Evolutionary conservation across 2,329 filamentous ascomycete species (phyloP), one percentile per base, ranked within the genome.

Genomic region (Alternaria sp.): DNA sequence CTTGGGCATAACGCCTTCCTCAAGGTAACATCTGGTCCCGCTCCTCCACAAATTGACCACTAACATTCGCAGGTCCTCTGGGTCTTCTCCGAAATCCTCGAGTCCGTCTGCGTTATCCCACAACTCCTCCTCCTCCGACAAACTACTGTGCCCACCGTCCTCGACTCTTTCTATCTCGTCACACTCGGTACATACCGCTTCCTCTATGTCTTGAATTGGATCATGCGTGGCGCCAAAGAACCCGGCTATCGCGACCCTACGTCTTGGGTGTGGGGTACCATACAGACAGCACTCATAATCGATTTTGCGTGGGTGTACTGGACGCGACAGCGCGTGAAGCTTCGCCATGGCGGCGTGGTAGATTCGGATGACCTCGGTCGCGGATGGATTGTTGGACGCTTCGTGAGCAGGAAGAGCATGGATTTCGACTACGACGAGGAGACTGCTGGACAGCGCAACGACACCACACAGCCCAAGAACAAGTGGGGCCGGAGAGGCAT

Each of bases 241-340:
- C 30, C 86, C 0, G 77, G 81, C 42, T 81, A 84, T 64, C 88
- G 89, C 62, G 90, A 94, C 69, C 84, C 88, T 4, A 87, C 94
- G 9, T 89, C 91, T 7, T 87, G 95, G 75, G 87, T 96, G 62
- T 97, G 96, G 72, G 94, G 94, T 57, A 82, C 96, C 61, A 83
- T 98, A 26, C 94, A 98, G 81, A 97, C 93, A 0, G 89, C 91
- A 1, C 87, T 97, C 43, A 97, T 97, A 79, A 77, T 94, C 69
- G 94, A 98, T 80, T 98, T 98, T 76, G 93, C 93, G 36, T 97
- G 94, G 93, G 93, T 98, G 1, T 98, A 98, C 83, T 97, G 92
- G 82, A 91, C 91, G 11, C 87, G 94, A 65, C 94, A 97, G 82
- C 88, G 94, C 58, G 93, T 98, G 74, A 97, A 97, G 88, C 88